These are phyloP conservation scores for Boletus reticulatus DNA, from an alignment of 768 basidiomycete species.

Conservation along the genomic window DNA sequence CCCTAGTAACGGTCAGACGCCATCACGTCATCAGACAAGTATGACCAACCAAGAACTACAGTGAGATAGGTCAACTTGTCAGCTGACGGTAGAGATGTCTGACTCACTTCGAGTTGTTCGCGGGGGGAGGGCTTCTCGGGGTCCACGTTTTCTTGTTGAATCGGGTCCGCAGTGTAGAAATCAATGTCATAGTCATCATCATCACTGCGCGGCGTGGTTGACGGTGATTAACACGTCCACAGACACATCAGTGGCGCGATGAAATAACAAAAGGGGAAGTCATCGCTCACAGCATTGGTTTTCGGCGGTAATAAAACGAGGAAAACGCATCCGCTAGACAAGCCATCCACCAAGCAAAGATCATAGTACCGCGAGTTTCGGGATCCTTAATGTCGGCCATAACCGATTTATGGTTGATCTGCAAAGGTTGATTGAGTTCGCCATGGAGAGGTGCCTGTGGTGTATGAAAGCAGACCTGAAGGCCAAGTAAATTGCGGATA, in stretches of 20 bases:
- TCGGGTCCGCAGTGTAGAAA: conserved; percentile 75
- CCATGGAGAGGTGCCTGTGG: conserved; percentile 4
- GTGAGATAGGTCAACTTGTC: conserved; percentile 7
- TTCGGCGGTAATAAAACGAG: conserved; percentile 80
- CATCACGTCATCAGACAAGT: neutral
- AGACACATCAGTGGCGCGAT: conserved; percentile 7
- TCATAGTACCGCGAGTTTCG: conserved; percentile 79
- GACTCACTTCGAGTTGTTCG: conserved; percentile 73
- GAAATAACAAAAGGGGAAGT: neutral
- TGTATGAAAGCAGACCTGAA: conserved; percentile 49
- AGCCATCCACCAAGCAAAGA: conserved; percentile 94
- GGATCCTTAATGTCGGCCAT: conserved; percentile 70
- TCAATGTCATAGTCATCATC: conserved; percentile 90
- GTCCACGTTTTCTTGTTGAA: conserved; percentile 46
- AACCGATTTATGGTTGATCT: conserved; percentile 86
- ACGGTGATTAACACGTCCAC: conserved; percentile 23
- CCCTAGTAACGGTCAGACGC: conserved; percentile 45
- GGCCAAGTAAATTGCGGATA: conserved; percentile 74
- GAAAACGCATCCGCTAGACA: conserved; percentile 82
- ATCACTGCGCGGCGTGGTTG: conserved; percentile 41
- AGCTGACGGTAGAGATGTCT: neutral
- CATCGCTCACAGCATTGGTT: conserved; percentile 63
- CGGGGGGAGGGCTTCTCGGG: conserved; percentile 59
- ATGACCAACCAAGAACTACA: conserved; percentile 64
- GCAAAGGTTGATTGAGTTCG: conserved; percentile 9